A percentile compares a stretch with the other conserved stretches of the same genome.
phyloP scores from a whole-genome alignment of 106 monocot species.

The Dendrobium nobile region DNA sequence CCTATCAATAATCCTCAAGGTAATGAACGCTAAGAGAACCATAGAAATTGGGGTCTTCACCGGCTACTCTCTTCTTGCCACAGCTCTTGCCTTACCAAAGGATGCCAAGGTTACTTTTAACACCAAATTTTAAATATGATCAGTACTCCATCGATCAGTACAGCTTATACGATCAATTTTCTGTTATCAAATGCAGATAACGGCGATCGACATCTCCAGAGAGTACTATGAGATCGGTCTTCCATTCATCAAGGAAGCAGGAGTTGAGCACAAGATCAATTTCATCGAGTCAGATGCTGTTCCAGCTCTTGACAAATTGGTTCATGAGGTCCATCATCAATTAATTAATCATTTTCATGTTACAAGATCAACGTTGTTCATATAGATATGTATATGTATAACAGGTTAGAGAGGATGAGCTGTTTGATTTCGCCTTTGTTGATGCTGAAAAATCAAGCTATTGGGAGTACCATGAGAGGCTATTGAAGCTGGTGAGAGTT shows the following conservation, averaged over 20 bases:
- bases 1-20: constrained; percentile 28
- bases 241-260: constrained; percentile 17
- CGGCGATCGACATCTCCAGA: constrained; percentile 15
- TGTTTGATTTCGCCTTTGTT: constrained; percentile 44
- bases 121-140: neutral
- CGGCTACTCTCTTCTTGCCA: constrained; percentile 42
- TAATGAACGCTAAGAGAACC: constrained; percentile 33
- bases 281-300: constrained; percentile 23
- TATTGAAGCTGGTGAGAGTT: constrained; percentile 44
- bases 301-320: constrained; percentile 17
- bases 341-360: too few species aligned
- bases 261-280: constrained; percentile 23
- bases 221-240: constrained; percentile 11
- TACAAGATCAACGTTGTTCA: neutral
- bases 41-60: constrained; percentile 48
- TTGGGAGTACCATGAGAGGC: constrained; percentile 41
- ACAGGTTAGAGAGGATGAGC: constrained; percentile 17
- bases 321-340: constrained; percentile 3
- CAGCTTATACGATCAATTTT: too few species aligned
- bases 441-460: constrained; percentile 49
- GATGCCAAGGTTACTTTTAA: constrained; percentile 29
- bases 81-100: constrained; percentile 38
- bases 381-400: too few species aligned
- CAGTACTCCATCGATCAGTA: neutral
- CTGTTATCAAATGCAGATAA: neutral